Evolutionary conservation across 2,329 filamentous ascomycete species (phyloP).

Genomic region (Epichloe coenophiala): DNA sequence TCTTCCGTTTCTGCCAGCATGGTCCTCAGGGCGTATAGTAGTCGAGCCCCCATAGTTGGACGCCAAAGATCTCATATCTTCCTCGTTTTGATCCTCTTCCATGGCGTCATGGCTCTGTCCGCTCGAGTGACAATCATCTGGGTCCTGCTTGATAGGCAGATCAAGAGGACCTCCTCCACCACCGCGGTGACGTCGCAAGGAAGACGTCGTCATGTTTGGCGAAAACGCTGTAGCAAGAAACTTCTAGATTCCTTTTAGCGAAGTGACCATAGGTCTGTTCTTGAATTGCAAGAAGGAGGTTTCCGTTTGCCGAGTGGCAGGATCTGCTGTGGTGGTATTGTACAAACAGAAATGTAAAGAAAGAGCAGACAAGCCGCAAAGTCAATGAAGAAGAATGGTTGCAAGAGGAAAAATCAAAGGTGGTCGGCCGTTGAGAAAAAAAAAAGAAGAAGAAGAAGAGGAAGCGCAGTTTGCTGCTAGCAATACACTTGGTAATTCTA

Average conservation of each 20-base stretch:
- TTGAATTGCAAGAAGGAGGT: background rate
- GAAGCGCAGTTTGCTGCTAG: background rate
- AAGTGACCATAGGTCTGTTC: background rate
- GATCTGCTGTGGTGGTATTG: too few relatives aligned
- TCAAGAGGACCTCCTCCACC: background rate
- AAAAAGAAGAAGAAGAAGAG: background rate
- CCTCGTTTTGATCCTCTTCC: background rate
- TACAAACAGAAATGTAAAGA: too few relatives aligned
- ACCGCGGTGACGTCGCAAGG: conserved; percentile 1
- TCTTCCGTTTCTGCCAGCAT: conserved; percentile 15
- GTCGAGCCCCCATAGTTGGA: conserved; percentile 11
- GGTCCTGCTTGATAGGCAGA: conserved; percentile 14
- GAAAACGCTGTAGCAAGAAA: background rate
- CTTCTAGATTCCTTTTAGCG: background rate
- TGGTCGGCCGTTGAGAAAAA: background rate
- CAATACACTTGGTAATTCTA: background rate
- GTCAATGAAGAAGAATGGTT: background rate
- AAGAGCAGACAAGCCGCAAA: too few relatives aligned
- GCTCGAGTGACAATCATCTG: conserved; percentile 7
- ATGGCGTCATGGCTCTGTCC: background rate
- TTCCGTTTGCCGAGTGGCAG: background rate
- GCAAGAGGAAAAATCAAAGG: background rate
- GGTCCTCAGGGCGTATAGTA: conserved; percentile 7
- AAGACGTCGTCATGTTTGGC: background rate
- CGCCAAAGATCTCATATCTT: background rate